Evolutionary conservation across 2,329 filamentous ascomycete species (phyloP).

Genomic region (Talaromyces sp.): DNA sequence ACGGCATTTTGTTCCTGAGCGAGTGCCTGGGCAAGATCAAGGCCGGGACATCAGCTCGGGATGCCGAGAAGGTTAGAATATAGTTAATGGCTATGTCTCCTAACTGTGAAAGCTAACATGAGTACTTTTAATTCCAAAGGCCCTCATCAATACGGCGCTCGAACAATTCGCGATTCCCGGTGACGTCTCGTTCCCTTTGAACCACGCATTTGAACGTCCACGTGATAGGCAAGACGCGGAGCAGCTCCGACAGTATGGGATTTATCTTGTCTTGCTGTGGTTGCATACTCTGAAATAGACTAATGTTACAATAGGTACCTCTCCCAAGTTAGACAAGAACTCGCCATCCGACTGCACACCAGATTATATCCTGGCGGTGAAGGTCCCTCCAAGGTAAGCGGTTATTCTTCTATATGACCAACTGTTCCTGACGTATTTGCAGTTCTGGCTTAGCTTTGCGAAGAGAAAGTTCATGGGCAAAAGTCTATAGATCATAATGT

Average conservation of each 20-base stretch:
- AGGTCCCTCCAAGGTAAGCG: slow-evolving; percentile 58
- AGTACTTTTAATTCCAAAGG: slow-evolving; percentile 49
- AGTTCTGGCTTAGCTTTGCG: slow-evolving; percentile 98
- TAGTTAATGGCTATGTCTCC: not conserved
- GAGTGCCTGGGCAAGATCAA: slow-evolving; percentile 87
- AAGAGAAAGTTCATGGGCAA: slow-evolving; percentile 99
- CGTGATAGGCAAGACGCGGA: slow-evolving; percentile 84
- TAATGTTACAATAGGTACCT: slow-evolving; percentile 45
- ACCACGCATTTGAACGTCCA: slow-evolving; percentile 93
- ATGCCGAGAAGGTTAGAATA: slow-evolving; percentile 56
- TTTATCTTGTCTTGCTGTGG: slow-evolving; percentile 1
- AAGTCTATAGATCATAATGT: slow-evolving; percentile 53
- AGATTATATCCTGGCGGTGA: slow-evolving; percentile 76
- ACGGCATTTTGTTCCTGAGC: slow-evolving; percentile 91
- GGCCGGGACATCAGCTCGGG: slow-evolving; percentile 60
- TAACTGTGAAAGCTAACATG: not conserved
- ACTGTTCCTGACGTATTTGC: slow-evolving; percentile 3
- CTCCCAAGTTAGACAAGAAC: slow-evolving; percentile 86
- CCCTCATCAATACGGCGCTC: slow-evolving; percentile 83
- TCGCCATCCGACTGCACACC: slow-evolving; percentile 74
- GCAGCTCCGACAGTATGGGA: slow-evolving; percentile 70
- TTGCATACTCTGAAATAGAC: not conserved
- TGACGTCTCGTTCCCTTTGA: slow-evolving; percentile 86
- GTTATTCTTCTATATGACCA: not conserved
- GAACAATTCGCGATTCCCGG: slow-evolving; percentile 95